These are phyloP conservation scores for Penicillium sp. DNA, from an alignment of 2,329 filamentous ascomycete species.

Conservation along the genomic window DNA sequence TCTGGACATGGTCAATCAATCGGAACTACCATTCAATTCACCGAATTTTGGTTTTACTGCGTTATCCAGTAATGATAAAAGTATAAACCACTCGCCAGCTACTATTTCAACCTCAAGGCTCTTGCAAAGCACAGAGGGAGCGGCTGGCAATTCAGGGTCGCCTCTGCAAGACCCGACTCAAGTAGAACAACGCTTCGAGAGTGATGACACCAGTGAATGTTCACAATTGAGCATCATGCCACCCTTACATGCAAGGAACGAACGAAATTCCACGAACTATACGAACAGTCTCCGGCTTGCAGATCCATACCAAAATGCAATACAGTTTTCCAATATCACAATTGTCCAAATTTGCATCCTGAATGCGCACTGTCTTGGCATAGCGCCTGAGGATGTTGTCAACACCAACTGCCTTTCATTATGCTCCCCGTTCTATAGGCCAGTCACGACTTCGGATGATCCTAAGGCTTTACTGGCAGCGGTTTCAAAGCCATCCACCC, in stretches of 20 bases:
- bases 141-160: not conserved
- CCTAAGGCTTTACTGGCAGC: conserved; percentile 6
- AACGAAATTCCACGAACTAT: not conserved
- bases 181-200: not conserved
- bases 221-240: not conserved
- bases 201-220: not conserved
- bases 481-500: not conserved
- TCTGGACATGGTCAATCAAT: not conserved
- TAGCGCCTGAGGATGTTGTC: not conserved
- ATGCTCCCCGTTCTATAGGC: conserved; percentile 9
- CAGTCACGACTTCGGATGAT: conserved; percentile 4
- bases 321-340: not conserved
- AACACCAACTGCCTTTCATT: conserved; percentile 1
- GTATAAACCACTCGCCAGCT: not conserved
- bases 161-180: not conserved
- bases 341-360: conserved; percentile 4
- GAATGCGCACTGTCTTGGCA: conserved; percentile 7
- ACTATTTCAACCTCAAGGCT: not conserved
- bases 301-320: conserved; percentile 6
- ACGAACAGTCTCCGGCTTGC: not conserved
- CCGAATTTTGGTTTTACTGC: not conserved
- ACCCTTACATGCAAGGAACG: not conserved
- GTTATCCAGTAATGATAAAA: not conserved
- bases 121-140: not conserved
- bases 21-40: not conserved